A percentile compares a stretch with the other conserved stretches of the same genome.
Evolutionary conservation across 2,329 filamentous ascomycete genomes (phyloP).

Genomic region (Aspergillus sp.): DNA sequence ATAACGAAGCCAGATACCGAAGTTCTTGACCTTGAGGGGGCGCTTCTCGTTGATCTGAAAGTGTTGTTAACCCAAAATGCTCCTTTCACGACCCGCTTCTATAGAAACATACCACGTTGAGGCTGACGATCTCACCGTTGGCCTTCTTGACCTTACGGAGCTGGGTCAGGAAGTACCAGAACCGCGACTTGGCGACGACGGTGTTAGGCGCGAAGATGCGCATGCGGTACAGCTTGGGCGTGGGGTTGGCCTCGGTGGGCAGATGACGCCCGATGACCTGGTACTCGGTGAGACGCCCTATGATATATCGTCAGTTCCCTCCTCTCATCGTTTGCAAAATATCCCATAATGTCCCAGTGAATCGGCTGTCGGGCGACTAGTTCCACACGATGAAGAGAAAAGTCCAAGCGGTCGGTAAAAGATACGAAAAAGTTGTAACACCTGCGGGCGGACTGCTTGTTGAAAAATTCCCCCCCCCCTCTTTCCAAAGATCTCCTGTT

Average conservation of each 20-base stretch:
- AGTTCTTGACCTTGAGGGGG: slow-evolving; percentile 99
- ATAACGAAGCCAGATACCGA: slow-evolving; percentile 99
- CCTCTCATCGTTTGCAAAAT: slow-evolving; percentile 2
- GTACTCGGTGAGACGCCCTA: slow-evolving; percentile 99
- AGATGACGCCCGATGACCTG: slow-evolving; percentile 99
- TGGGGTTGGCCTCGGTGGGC: slow-evolving; percentile 95
- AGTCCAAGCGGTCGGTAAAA: neutral
- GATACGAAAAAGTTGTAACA: neutral
- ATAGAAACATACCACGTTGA: slow-evolving; percentile 77
- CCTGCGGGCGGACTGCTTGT: slow-evolving; percentile 10
- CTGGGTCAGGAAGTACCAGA: slow-evolving; percentile 99
- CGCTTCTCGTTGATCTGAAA: slow-evolving; percentile 94
- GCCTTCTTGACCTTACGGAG: slow-evolving; percentile 99
- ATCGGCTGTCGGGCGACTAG: slow-evolving; percentile 13
- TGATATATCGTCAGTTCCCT: slow-evolving; percentile 32
- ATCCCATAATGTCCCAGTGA: neutral
- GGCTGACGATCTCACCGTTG: slow-evolving; percentile 96
- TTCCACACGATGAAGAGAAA: slow-evolving; percentile 18
- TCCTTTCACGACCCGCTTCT: neutral
- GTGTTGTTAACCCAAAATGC: slow-evolving; percentile 15
- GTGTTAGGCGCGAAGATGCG: slow-evolving; percentile 98
- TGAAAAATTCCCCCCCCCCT: slow-evolving; percentile 4
- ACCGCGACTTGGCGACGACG: slow-evolving; percentile 98
- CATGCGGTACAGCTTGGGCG: slow-evolving; percentile 99
- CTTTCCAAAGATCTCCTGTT: slow-evolving; percentile 1